Base-by-base conservation (phyloP, 306 rosid species). In the Cucurbita argyrosperma region DNA sequence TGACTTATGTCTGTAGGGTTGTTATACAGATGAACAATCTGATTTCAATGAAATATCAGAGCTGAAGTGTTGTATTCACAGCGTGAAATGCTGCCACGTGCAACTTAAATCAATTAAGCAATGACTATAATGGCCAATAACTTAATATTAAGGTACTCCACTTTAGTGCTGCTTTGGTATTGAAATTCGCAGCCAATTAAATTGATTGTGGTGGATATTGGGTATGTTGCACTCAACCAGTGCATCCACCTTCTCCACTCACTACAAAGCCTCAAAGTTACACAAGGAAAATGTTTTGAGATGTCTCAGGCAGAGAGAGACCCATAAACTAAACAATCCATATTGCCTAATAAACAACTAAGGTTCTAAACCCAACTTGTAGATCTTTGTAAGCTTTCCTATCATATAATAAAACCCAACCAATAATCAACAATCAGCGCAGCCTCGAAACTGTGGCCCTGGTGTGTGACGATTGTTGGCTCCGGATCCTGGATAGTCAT, bases 401-500 rank as follows among this genome's bases (percentile, higher is more conserved):
- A 64, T 64, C 35, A 8, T 64, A 67, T 67, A 23, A 55, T 35
- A 40, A 51, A 38, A 74, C 7, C 53, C 14, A 54, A 64, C 19
- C 26, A 61, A 46, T 13, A 71, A 39, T 76, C 77, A 83, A 81
- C 82, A 84, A 70, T 80, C 81, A 61, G 7, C 47, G 43, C 90
- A 77, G 57, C 47, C 55, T 80, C 76, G 76, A 47, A 62, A 61
- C 76, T 84, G 83, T 43, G 92, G 86, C 80, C 53, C 85, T 71
- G 98, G 98, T 77, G 94, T 94, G 86, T 94, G 98, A 76, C 92
- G 97, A 77, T 85, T 82, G 76, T 90, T 94, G 56, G 98, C 85
- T 15, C 90, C 96, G 2, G 89, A 80, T 74, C 97, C 90, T 15
- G 90, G 75, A 77, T 90, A 94, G 76, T 94, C 98, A 73, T 85